A percentile compares a stretch with the other conserved stretches of the same genome.
Conservation (phyloP, 768 basidiomycete species). For the Boletus speciosus region DNA sequence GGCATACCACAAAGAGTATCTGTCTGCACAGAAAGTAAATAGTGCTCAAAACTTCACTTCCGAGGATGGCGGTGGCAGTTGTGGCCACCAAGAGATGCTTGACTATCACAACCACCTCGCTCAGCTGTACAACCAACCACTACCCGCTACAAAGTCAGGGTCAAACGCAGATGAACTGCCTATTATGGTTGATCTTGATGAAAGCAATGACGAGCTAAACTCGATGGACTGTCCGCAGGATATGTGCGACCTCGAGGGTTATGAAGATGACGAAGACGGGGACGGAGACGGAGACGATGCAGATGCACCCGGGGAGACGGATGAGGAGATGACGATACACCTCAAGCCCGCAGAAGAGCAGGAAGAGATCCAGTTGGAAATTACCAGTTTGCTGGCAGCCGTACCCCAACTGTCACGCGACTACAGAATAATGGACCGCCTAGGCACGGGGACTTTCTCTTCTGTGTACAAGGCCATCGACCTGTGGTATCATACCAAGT, state of each 20-base stretch:
- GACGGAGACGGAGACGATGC: conserved; percentile 38
- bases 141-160: conserved; percentile 20
- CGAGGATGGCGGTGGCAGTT: conserved; percentile 48
- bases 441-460: conserved; percentile 97
- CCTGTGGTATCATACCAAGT: conserved; percentile 65
- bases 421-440: conserved; percentile 82
- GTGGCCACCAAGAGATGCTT: conserved; percentile 37
- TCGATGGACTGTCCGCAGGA: conserved; percentile 38
- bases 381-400: conserved; percentile 59
- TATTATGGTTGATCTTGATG: conserved; percentile 44
- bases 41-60: conserved; percentile 38
- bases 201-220: conserved; percentile 38
- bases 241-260: conserved; percentile 34
- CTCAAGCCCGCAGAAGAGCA: conserved; percentile 65
- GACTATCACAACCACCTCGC: conserved; percentile 52
- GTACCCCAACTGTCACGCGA: conserved; percentile 64
- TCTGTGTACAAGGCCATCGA: conserved; percentile 99
- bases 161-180: conserved; percentile 24
- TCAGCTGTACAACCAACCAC: conserved; percentile 35
- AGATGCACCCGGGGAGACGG: conserved; percentile 38
- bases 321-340: conserved; percentile 60
- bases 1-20: conserved; percentile 40
- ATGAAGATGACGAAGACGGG: conserved; percentile 34
- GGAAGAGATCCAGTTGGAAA: conserved; percentile 73
- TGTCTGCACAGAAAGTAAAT: conserved; percentile 34